Percentiles rank a stretch among this genome's conserved stretches.
Evolutionary conservation across 176 grass and related monocot species (phyloP).

Genomic region (Hsuehochloa calcarea): DNA sequence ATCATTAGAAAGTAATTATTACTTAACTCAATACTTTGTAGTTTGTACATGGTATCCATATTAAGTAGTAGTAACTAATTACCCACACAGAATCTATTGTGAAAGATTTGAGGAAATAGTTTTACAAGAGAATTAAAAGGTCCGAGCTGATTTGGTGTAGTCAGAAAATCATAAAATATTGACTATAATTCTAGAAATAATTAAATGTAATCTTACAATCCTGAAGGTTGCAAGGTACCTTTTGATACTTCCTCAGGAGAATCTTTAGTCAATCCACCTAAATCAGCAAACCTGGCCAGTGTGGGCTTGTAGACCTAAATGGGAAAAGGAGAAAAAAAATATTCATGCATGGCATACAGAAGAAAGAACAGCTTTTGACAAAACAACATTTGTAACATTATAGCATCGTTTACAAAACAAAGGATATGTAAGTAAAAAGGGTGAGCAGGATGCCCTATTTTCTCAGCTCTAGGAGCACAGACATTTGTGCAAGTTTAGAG

Average conservation of each 20-base stretch:
- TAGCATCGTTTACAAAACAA: not conserved
- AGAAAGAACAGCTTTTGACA: slow-evolving; percentile 16
- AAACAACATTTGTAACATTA: not conserved
- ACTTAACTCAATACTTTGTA: not conserved
- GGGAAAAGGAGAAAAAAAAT: not conserved
- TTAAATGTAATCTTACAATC: not conserved
- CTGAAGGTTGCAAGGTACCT: slow-evolving; percentile 48
- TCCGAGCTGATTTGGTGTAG: not conserved
- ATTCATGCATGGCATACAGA: not conserved
- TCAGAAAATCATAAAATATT: not conserved
- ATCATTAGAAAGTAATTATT: not conserved
- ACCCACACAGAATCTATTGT: not conserved
- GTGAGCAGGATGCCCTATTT: not conserved
- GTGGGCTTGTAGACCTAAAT: slow-evolving; percentile 92
- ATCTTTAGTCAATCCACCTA: slow-evolving; percentile 70
- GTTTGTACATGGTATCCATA: not conserved
- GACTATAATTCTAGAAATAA: not conserved
- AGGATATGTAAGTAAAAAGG: not conserved
- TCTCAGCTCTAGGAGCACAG: not conserved
- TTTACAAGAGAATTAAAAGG: not conserved
- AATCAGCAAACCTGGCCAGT: slow-evolving; percentile 76
- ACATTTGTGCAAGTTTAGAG: not conserved
- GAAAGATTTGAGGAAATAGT: not conserved
- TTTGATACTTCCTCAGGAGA: slow-evolving; percentile 72
- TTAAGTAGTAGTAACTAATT: not conserved